Conservation (phyloP, 169 alveolate species). For the Plasmodium gonderi region DNA sequence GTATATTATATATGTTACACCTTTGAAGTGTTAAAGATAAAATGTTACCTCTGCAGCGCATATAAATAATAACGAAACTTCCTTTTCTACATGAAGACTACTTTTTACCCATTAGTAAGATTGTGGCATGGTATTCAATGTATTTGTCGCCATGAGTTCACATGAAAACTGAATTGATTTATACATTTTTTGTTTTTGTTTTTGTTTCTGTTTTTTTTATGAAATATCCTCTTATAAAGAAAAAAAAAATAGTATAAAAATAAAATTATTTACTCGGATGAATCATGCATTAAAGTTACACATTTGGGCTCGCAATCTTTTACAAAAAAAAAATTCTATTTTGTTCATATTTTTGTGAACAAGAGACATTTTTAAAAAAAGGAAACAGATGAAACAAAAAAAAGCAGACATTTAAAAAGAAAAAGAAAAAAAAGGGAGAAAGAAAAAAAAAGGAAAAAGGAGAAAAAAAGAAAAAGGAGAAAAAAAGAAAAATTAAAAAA, state of each 20-base stretch:
- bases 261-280: background rate
- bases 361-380: background rate
- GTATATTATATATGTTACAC: background rate
- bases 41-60: background rate
- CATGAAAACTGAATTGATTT: background rate
- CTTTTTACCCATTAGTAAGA: background rate
- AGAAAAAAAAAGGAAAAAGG: too few relatives aligned
- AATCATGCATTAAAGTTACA: background rate
- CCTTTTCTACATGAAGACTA: conserved; percentile 4
- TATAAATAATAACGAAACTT: background rate
- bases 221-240: too few relatives aligned
- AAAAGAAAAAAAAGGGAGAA: too few relatives aligned
- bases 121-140: too few relatives aligned
- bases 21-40: background rate
- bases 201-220: background rate
- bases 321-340: background rate
- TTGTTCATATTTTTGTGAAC: background rate
- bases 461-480: background rate
- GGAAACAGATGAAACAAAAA: background rate
- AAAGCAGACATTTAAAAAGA: background rate
- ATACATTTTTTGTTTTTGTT: too few relatives aligned
- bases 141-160: background rate
- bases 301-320: background rate
- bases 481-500: background rate
- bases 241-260: background rate